Percentiles rank a stretch among this genome's conserved stretches.
phyloP scores from a whole-genome alignment of 2,329 filamentous ascomycete genomes.

The Diplodia scrobiculata region DNA sequence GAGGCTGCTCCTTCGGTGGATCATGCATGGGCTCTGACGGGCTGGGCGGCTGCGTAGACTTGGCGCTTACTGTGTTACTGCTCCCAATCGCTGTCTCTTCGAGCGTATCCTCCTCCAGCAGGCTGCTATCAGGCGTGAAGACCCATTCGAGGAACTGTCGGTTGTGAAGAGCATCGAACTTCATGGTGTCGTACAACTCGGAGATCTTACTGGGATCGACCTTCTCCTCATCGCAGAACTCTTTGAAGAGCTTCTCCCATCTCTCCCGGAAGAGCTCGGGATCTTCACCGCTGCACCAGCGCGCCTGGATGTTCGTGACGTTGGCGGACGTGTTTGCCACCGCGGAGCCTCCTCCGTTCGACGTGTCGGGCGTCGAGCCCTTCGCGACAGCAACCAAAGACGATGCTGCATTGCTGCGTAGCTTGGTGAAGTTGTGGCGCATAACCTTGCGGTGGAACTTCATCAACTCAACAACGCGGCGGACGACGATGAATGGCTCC shows the following conservation, averaged over 20 bases:
- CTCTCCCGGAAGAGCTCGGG: conserved; percentile 91
- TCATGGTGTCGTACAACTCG: conserved; percentile 99
- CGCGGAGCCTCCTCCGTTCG: conserved; percentile 30
- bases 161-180: conserved; percentile 97
- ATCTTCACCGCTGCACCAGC: conserved; percentile 97
- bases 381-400: conserved; percentile 54
- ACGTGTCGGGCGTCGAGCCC: conserved; percentile 28
- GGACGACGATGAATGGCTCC: conserved; percentile 89
- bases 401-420: conserved; percentile 67
- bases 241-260: conserved; percentile 97
- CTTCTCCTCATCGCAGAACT: conserved; percentile 96
- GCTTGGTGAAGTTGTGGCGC: conserved; percentile 85
- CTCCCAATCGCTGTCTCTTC: conserved; percentile 49
- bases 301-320: conserved; percentile 67
- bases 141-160: conserved; percentile 96
- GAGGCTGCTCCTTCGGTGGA: conserved; percentile 8
- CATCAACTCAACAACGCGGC: conserved; percentile 91
- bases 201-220: conserved; percentile 98
- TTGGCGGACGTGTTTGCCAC: conserved; percentile 43
- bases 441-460: conserved; percentile 95
- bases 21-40: conserved; percentile 38
- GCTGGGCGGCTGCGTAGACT: conserved; percentile 35
- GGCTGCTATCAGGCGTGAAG: conserved; percentile 80
- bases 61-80: conserved; percentile 37
- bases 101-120: conserved; percentile 65